A percentile compares a stretch with the other conserved stretches of the same genome.
These are phyloP conservation scores for Gaillardinia entomophila DNA, from an alignment of 805 yeast genomes.

Conservation along the genomic window DNA sequence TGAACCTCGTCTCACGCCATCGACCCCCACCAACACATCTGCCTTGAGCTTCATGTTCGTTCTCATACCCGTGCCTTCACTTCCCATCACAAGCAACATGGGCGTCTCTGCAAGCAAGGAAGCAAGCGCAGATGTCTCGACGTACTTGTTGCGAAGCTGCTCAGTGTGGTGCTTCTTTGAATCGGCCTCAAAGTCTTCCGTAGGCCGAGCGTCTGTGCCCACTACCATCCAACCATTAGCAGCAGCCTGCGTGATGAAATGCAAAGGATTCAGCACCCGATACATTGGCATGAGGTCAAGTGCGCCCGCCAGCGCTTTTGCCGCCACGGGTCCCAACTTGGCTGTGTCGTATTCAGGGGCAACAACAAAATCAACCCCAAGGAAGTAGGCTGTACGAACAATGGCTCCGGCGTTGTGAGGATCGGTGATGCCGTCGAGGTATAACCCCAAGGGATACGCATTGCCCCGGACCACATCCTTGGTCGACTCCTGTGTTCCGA, in stretches of 20 bases:
- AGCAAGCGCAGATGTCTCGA: constrained; percentile 39
- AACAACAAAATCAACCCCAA: constrained; percentile 78
- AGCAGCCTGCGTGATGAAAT: constrained; percentile 52
- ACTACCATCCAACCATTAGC: constrained; percentile 68
- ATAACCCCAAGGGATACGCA: constrained; percentile 60
- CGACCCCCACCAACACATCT: constrained; percentile 43
- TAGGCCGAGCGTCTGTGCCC: constrained; percentile 45
- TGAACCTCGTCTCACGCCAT: constrained; percentile 23
- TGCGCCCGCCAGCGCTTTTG: constrained; percentile 82
- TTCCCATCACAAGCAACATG: constrained; percentile 68
- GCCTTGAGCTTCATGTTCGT: constrained; percentile 55
- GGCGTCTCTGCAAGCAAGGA: constrained; percentile 47
- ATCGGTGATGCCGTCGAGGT: constrained; percentile 74
- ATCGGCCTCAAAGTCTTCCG: constrained; percentile 9
- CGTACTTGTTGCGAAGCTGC: constrained; percentile 25
- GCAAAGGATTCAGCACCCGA: constrained; percentile 51
- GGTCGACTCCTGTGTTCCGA: constrained; percentile 6
- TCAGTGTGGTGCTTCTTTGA: constrained; percentile 20
- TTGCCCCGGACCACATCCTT: constrained; percentile 4
- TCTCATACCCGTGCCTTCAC: constrained; percentile 81
- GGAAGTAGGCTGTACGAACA: constrained; percentile 68
- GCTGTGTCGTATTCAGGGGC: constrained; percentile 69
- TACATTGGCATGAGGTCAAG: constrained; percentile 65
- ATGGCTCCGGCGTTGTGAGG: constrained; percentile 88
- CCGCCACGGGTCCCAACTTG: constrained; percentile 67